Conservation (phyloP, 2,329 filamentous ascomycete species). For the Cladosporium sphaerospermum region DNA sequence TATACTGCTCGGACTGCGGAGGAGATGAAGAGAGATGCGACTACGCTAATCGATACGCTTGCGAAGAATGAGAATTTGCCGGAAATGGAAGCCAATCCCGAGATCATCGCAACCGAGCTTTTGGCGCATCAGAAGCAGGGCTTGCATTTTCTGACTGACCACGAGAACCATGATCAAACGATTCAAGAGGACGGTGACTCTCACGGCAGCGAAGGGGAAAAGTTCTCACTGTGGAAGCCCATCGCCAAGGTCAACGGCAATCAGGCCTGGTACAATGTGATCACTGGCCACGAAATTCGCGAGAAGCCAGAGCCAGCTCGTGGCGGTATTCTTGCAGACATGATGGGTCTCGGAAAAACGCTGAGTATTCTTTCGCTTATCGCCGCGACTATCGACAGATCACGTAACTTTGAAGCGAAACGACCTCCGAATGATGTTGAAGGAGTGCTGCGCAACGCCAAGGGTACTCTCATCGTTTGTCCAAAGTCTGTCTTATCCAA, state of each 20-base stretch:
- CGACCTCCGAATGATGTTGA: constrained; percentile 33
- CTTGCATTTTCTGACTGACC: constrained; percentile 74
- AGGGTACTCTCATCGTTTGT: constrained; percentile 77
- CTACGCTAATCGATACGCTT: constrained; percentile 81
- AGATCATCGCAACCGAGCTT: constrained; percentile 59
- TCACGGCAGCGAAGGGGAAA: constrained; percentile 20
- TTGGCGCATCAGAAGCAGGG: constrained; percentile 87
- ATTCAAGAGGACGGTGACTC: constrained; percentile 12
- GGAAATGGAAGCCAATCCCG: constrained; percentile 58
- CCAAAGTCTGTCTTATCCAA: constrained; percentile 88
- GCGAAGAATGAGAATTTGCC: constrained; percentile 69
- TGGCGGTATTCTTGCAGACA: constrained; percentile 46
- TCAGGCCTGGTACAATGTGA: constrained; percentile 70
- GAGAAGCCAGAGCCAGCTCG: constrained; percentile 31
- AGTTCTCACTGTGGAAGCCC: constrained; percentile 72
- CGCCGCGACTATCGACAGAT: constrained; percentile 57
- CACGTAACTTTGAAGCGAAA: constrained; percentile 54
- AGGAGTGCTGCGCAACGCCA: constrained; percentile 58
- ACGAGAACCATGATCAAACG: constrained; percentile 62
- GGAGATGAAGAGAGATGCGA: constrained; percentile 77
- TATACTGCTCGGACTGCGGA: constrained; percentile 62
- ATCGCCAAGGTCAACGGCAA: constrained; percentile 52
- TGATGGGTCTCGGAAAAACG: constrained; percentile 49
- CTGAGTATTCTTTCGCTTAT: constrained; percentile 79
- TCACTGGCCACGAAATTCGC: constrained; percentile 59